phyloP scores from a whole-genome alignment of 2,329 filamentous ascomycete genomes.

The Plectosphaerella sp. region DNA sequence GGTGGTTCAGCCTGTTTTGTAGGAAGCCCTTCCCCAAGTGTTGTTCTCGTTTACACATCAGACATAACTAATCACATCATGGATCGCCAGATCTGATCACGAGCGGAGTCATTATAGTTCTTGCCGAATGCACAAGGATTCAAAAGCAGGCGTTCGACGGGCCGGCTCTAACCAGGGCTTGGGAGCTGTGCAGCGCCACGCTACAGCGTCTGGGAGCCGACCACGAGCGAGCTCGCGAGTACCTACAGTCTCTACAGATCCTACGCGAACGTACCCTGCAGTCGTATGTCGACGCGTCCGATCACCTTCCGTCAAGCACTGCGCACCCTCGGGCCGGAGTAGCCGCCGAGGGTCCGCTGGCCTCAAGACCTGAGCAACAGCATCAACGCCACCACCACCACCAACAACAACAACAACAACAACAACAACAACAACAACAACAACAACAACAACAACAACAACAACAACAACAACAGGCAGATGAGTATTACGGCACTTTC shows the following conservation, averaged over 20 bases:
- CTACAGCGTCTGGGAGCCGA: background rate
- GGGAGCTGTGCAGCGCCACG: constrained; percentile 20
- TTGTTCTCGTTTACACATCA: background rate
- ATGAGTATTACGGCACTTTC: background rate
- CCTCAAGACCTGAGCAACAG: background rate
- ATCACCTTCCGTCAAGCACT: background rate
- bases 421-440: background rate
- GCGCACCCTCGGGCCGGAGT: background rate
- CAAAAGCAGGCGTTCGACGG: constrained; percentile 13
- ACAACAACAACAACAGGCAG: too few species aligned
- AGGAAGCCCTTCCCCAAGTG: constrained; percentile 6
- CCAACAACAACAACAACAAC: too few species aligned
- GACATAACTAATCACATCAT: too few species aligned
- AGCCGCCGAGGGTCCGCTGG: background rate
- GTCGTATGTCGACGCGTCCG: background rate
- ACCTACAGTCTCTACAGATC: background rate
- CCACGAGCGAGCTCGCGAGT: background rate
- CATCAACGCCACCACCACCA: background rate
- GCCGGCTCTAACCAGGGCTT: constrained; percentile 57
- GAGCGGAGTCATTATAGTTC: background rate
- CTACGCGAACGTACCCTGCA: background rate
- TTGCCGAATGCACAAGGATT: background rate
- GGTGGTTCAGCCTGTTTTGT: constrained; percentile 36
- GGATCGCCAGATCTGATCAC: background rate
- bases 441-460: background rate